phyloP scores from a whole-genome alignment of 345 rosid species.

The Capsella bursapastoris region DNA sequence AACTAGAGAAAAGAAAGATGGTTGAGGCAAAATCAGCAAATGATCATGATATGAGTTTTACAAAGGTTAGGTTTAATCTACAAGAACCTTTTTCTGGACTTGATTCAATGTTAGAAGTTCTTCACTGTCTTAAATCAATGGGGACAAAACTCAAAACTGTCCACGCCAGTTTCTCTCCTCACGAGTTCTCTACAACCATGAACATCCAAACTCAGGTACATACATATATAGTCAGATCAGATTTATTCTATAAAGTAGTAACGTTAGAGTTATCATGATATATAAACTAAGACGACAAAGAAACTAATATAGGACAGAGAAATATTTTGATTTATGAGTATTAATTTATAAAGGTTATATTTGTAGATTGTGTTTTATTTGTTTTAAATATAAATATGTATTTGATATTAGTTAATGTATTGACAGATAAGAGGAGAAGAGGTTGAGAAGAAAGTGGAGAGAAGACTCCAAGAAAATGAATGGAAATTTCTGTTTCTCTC shows the following conservation, averaged over 20 bases:
- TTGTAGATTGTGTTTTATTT: background rate
- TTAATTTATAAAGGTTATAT: too few relatives aligned
- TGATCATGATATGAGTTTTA: conserved; percentile 25
- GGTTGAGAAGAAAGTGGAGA: conserved; percentile 51
- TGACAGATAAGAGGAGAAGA: conserved; percentile 56
- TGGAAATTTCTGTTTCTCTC: conserved; percentile 41
- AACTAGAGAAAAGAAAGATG: conserved; percentile 48
- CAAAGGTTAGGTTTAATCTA: conserved; percentile 49
- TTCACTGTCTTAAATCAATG: conserved; percentile 53
- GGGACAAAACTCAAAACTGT: conserved; percentile 46
- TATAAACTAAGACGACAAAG: too few relatives aligned
- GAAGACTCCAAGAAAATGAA: conserved; percentile 51
- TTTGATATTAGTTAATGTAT: background rate
- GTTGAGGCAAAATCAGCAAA: conserved; percentile 37
- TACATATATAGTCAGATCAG: background rate
- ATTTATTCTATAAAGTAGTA: background rate
- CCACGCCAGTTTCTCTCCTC: conserved; percentile 48
- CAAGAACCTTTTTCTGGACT: conserved; percentile 57
- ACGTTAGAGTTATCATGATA: too few relatives aligned
- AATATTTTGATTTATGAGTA: too few relatives aligned
- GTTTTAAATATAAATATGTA: background rate
- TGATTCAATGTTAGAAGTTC: conserved; percentile 64
- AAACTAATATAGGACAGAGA: too few relatives aligned
- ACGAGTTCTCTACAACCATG: conserved; percentile 48
- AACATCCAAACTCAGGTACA: conserved; percentile 55